Conservation (phyloP, 257 asterid genomes). For the Gentiana macrophylla region DNA sequence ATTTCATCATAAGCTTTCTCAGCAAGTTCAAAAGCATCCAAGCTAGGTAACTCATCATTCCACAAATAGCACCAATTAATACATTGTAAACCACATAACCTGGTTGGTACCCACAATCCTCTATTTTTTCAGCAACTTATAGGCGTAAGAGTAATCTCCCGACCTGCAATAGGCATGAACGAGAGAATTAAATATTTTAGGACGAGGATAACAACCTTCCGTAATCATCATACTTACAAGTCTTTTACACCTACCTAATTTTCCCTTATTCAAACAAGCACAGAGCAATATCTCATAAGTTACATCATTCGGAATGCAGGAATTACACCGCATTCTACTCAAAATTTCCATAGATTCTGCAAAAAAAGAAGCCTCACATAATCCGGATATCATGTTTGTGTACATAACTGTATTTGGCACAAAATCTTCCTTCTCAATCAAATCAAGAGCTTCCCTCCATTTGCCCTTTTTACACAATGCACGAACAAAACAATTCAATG, state of each 20-base stretch:
- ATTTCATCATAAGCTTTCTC: constrained; percentile 72
- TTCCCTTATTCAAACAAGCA: constrained; percentile 72
- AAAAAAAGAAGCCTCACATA: constrained; percentile 84
- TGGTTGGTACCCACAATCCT: constrained; percentile 58
- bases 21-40: constrained; percentile 55
- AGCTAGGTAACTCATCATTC: constrained; percentile 48
- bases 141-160: constrained; percentile 66
- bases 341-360: constrained; percentile 93
- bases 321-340: constrained; percentile 57
- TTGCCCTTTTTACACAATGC: constrained; percentile 70
- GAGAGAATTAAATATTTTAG: constrained; percentile 71
- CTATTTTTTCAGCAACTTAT: constrained; percentile 78
- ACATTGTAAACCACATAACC: constrained; percentile 83
- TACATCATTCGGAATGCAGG: constrained; percentile 73
- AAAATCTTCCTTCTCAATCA: constrained; percentile 77
- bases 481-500: constrained; percentile 48
- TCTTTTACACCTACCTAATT: constrained; percentile 82
- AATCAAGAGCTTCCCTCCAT: constrained; percentile 77
- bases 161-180: constrained; percentile 73
- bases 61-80: constrained; percentile 78
- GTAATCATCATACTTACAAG: constrained; percentile 81
- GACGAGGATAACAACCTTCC: constrained; percentile 91
- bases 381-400: constrained; percentile 78
- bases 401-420: constrained; percentile 66
- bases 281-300: constrained; percentile 72